Evolutionary conservation across 1,284 basidiomycete species (phyloP).

Genomic region (Trametes polyzona): DNA sequence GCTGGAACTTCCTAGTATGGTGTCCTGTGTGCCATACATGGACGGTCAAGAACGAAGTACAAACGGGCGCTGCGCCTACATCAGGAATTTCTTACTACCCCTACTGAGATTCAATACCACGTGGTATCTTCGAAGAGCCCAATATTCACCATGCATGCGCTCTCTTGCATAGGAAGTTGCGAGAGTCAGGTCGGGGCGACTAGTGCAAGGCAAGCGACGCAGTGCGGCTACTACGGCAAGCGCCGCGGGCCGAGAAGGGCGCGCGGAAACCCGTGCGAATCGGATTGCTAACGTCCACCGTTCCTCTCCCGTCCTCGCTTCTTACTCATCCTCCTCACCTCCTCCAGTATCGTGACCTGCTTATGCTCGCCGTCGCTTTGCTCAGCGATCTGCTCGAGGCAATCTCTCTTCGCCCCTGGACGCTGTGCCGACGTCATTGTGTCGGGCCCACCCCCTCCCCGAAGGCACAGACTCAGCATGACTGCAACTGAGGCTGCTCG

Average conservation of each 20-base stretch:
- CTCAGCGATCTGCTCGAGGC: conserved; percentile 2
- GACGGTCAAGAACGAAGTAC: too few relatives aligned
- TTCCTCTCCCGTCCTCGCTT: neutral
- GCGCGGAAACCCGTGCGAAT: neutral
- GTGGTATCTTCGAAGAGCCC: too few relatives aligned
- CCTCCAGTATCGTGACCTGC: conserved; percentile 1
- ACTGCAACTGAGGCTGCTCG: too few relatives aligned
- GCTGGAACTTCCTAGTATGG: neutral
- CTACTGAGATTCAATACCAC: too few relatives aligned
- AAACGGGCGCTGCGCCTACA: too few relatives aligned
- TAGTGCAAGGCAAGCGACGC: neutral
- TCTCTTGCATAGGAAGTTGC: too few relatives aligned
- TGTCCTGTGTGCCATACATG: neutral
- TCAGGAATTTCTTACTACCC: neutral
- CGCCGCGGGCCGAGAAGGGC: neutral
- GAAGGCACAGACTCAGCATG: neutral
- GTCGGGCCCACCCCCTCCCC: neutral
- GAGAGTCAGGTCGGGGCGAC: neutral
- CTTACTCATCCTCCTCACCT: conserved; percentile 4
- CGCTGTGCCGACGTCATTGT: conserved; percentile 4
- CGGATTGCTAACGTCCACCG: neutral
- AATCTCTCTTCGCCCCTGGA: neutral
- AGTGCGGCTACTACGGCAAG: neutral
- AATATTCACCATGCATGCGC: too few relatives aligned
- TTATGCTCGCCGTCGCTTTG: neutral